Evolutionary conservation across 768 basidiomycete genomes (phyloP).

Genomic region (Mycena floridula): DNA sequence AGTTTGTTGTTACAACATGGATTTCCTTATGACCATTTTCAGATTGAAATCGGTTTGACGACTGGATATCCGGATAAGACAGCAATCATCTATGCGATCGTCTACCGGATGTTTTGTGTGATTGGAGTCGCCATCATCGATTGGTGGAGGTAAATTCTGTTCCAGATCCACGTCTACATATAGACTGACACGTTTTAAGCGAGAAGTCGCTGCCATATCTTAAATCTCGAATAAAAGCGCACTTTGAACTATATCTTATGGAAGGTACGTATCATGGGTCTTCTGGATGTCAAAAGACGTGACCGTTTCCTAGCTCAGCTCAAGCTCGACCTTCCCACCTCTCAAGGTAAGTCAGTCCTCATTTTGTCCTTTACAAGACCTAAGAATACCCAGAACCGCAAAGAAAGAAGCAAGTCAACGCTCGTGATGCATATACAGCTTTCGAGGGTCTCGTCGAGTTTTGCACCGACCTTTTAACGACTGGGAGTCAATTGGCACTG

Average conservation of each 20-base stretch:
- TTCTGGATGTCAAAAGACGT: neutral
- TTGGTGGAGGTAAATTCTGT: neutral
- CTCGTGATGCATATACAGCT: neutral
- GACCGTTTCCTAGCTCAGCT: neutral
- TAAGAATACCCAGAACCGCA: neutral
- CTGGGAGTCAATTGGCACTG: neutral
- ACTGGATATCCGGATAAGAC: neutral
- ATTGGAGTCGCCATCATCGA: neutral
- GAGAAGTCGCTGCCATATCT: neutral
- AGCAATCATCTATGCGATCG: neutral
- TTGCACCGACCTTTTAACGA: neutral
- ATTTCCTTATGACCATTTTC: neutral
- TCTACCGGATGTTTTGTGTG: neutral
- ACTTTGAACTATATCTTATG: conserved; percentile 4
- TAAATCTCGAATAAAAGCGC: neutral
- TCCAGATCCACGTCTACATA: too few species aligned
- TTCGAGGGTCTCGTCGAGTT: neutral
- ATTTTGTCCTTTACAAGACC: neutral
- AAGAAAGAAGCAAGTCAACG: neutral
- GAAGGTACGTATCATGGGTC: neutral
- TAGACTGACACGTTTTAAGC: too few species aligned
- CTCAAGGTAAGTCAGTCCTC: conserved; percentile 1
- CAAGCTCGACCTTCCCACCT: neutral
- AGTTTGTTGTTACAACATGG: neutral
- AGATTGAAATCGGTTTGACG: conserved; percentile 2